Base-by-base conservation (phyloP, 2,329 filamentous ascomycete genomes). In the Sporothrix brunneoviolacea region DNA sequence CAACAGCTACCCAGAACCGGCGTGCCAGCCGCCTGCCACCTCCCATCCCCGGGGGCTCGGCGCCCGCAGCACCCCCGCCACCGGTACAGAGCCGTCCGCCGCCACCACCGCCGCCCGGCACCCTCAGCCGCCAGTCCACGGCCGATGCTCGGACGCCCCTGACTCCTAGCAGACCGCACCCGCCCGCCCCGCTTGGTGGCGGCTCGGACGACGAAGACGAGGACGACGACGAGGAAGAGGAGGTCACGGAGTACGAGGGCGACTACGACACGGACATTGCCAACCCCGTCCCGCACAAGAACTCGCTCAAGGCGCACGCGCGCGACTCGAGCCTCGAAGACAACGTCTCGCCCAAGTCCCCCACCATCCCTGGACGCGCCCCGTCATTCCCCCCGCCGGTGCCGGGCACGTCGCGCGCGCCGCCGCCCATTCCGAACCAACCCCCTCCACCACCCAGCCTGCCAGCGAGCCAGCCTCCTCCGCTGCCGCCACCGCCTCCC, bases 181-280 rank as follows among this genome's bases (percentile, higher is more conserved):
- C 38, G 4, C 37, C 42, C 13, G 13, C 35, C 8, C 37, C 32
- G 9, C 62, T 74, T 54, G 67, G 67, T 10, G 58, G 61, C 9
- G 66, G 19, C 1, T 28, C 27, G 21, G 84, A 86, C 30, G 82
- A 82, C 28, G 83, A 84, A 13, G 83, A 82, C 22, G 84, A 86
- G 21, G 84, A 86, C 28, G 82, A 82, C 28, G 83, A 84, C 13
- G 83, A 82, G 22, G 84, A 86, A 53, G 88, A 86, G 53, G 90
- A 94, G 61, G 78, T 89, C 30, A 94, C 89, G 0, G 91, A 96
- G 62, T 97, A 97, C 62, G 93, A 98, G 64, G 93, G 91, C 7
- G 93, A 97, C 63, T 97, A 97, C 64, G 93, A 97, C 60, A 97
- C 93, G 7, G 93, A 97, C 64, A 97, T 97, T 63, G 91, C 86